A percentile compares a stretch with the other conserved stretches of the same genome.
phyloP scores from a whole-genome alignment of 2,329 filamentous ascomycete species.

The Colletotrichum sp. region DNA sequence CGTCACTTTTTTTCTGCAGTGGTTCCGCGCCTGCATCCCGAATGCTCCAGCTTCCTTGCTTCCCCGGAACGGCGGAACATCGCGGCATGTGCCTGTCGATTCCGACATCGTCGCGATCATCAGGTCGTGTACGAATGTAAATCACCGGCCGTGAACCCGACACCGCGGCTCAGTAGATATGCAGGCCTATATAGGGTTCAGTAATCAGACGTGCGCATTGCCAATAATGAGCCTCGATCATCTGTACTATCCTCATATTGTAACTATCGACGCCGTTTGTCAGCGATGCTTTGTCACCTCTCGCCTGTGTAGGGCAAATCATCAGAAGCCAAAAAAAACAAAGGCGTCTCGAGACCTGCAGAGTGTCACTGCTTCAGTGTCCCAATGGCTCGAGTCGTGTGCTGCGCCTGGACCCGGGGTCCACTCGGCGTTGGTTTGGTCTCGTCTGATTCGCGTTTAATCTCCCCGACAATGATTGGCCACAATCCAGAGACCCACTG shows the following conservation, averaged over 20 bases:
- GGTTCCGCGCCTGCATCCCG: not conserved
- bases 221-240: not conserved
- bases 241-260: not conserved
- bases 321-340: not conserved
- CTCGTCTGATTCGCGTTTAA: conserved; percentile 15
- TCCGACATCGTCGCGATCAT: not conserved
- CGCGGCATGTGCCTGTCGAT: not conserved
- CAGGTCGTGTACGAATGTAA: not conserved
- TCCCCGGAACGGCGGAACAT: not conserved
- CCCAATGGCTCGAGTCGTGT: not conserved
- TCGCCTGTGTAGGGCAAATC: not conserved
- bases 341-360: not conserved
- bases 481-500: not conserved
- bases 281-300: not conserved
- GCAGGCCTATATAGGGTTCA: not conserved
- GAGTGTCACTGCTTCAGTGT: not conserved
- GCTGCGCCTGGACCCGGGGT: not conserved
- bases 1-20: not conserved
- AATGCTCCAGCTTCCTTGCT: not conserved
- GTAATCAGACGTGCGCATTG: not conserved
- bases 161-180: not conserved
- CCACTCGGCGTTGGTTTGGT: not conserved
- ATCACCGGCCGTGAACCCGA: not conserved
- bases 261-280: not conserved
- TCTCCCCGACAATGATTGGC: not conserved